Percentiles rank a stretch among this genome's conserved stretches.
phyloP scores from a whole-genome alignment of 2,329 filamentous ascomycete species.

The Albifimbria verrucaria region DNA sequence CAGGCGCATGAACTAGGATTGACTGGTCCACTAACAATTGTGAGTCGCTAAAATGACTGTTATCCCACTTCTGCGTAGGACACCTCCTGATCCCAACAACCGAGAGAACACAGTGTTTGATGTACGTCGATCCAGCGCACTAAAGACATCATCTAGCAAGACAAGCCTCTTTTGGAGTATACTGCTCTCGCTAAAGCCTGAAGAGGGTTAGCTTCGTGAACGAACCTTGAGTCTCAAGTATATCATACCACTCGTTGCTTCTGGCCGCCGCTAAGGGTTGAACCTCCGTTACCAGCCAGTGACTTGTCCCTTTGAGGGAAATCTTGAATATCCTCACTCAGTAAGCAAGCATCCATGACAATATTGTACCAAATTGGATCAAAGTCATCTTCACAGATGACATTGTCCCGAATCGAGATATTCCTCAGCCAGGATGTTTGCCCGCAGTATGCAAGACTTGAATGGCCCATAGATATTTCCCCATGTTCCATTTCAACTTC shows the following conservation, averaged over 20 bases:
- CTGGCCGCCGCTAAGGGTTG: constrained; percentile 42
- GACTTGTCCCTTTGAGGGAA: constrained; percentile 31
- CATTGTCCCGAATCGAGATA: constrained; percentile 33
- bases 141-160: constrained; percentile 45
- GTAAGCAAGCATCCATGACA: constrained; percentile 28
- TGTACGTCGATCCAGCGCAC: constrained; percentile 42
- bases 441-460: constrained; percentile 36
- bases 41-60: constrained; percentile 43
- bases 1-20: no score
- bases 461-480: constrained; percentile 22
- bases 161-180: constrained; percentile 33
- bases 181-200: constrained; percentile 45
- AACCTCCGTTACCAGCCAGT: constrained; percentile 36
- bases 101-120: constrained; percentile 37
- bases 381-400: constrained; percentile 26
- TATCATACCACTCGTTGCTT: constrained; percentile 36
- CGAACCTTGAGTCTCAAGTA: no score
- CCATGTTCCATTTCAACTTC: constrained; percentile 23
- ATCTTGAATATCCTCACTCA: constrained; percentile 28
- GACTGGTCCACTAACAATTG: no score
- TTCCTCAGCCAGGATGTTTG: constrained; percentile 43
- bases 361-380: constrained; percentile 24
- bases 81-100: constrained; percentile 36
- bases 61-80: constrained; percentile 32
- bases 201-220: neutral